Evolutionary conservation across 768 basidiomycete genomes (phyloP).

Genomic region (Daedaleopsis nitida): DNA sequence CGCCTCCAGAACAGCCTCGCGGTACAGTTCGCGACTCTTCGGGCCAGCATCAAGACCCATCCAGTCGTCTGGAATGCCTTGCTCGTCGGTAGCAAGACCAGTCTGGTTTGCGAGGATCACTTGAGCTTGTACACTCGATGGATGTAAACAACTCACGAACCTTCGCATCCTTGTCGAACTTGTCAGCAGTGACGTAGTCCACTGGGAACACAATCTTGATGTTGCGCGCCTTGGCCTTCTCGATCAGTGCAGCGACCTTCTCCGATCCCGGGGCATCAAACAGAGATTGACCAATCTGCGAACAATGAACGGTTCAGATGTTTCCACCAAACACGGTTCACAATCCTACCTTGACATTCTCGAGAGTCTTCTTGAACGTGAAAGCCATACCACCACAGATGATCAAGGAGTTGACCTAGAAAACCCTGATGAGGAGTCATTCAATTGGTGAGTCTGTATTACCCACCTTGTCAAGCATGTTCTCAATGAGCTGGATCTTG

Average conservation of each 20-base stretch:
- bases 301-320: not conserved
- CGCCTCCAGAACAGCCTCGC: slow-evolving; percentile 75
- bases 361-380: slow-evolving; percentile 95
- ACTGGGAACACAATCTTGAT: slow-evolving; percentile 96
- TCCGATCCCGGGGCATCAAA: slow-evolving; percentile 88
- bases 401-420: slow-evolving; percentile 89
- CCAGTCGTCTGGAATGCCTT: slow-evolving; percentile 92
- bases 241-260: slow-evolving; percentile 81
- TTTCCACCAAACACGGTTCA: not conserved
- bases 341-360: slow-evolving; percentile 64
- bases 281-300: slow-evolving; percentile 90
- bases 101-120: slow-evolving; percentile 44
- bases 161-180: slow-evolving; percentile 90
- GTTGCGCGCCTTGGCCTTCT: slow-evolving; percentile 89
- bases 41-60: slow-evolving; percentile 94
- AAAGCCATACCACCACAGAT: slow-evolving; percentile 99
- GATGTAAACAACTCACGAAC: slow-evolving; percentile 41
- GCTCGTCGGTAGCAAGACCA: slow-evolving; percentile 71
- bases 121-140: not conserved
- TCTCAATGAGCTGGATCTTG: slow-evolving; percentile 98
- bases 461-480: slow-evolving; percentile 93
- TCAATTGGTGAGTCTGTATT: not conserved
- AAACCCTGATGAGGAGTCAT: not conserved
- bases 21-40: slow-evolving; percentile 80
- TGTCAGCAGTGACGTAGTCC: slow-evolving; percentile 93